Percentiles rank a stretch among this genome's conserved stretches.
These are phyloP conservation scores for Arthrobotrys entomopaga DNA, from an alignment of 2,329 filamentous ascomycete species.

Conservation along the genomic window DNA sequence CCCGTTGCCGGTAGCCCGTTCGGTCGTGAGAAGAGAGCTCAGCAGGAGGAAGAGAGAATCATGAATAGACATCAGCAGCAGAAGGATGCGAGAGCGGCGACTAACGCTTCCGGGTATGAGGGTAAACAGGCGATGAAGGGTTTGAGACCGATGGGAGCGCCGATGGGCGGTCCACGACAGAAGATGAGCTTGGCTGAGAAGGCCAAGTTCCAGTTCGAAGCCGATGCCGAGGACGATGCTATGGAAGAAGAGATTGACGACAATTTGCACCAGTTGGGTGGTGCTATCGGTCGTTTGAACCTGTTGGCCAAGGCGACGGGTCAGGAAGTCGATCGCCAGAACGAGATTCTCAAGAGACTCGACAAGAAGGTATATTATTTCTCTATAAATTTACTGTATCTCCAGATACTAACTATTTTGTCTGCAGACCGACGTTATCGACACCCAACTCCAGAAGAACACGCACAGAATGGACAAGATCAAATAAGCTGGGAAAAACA, in stretches of 20 bases:
- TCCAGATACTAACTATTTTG: background rate
- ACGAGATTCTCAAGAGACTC: conserved; percentile 79
- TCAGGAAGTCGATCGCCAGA: conserved; percentile 79
- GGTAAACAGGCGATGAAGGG: conserved; percentile 69
- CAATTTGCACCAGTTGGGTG: conserved; percentile 71
- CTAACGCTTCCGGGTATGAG: conserved; percentile 67
- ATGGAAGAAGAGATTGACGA: conserved; percentile 78
- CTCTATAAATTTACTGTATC: background rate
- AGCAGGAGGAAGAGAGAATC: conserved; percentile 74
- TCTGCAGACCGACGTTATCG: background rate
- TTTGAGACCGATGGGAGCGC: conserved; percentile 61
- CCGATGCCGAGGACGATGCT: conserved; percentile 75
- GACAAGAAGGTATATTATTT: conserved; percentile 73
- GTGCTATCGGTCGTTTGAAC: conserved; percentile 76
- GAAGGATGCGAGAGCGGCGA: conserved; percentile 72
- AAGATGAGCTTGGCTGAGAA: conserved; percentile 70
- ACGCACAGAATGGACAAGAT: conserved; percentile 6
- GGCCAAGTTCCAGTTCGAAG: conserved; percentile 80
- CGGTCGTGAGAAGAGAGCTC: conserved; percentile 73
- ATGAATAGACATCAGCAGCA: conserved; percentile 76
- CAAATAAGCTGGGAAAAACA: background rate
- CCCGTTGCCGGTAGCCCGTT: conserved; percentile 82
- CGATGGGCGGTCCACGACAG: conserved; percentile 16
- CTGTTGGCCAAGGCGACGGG: conserved; percentile 78
- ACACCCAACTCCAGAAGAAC: background rate